Percentiles rank a stretch among this genome's conserved stretches.
These are phyloP conservation scores for Penicillium mononematosum DNA, from an alignment of 495 filamentous ascomycete genomes.

Conservation along the genomic window DNA sequence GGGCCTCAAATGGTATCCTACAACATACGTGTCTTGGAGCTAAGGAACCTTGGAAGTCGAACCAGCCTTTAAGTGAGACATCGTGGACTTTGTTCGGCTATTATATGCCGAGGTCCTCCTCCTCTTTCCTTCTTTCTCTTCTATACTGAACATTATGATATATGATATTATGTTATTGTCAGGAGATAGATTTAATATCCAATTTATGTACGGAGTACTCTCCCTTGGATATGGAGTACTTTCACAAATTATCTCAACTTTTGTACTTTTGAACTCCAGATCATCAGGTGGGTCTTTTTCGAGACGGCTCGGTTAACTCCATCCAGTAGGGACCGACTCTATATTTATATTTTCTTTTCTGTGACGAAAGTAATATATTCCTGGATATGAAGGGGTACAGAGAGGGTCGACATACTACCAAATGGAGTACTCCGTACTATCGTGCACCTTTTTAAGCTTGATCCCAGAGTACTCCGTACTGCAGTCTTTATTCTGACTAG, in stretches of 20 bases:
- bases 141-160: neutral
- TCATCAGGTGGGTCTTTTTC: slow-evolving; percentile 7
- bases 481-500: slow-evolving; percentile 1
- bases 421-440: too few relatives aligned
- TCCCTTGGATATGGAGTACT: neutral
- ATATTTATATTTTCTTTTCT: neutral
- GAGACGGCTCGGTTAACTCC: slow-evolving; percentile 5
- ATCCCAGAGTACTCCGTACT: neutral
- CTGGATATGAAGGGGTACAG: neutral
- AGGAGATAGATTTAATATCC: neutral
- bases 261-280: neutral
- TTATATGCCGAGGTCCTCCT: neutral
- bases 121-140: neutral
- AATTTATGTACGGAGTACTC: too few relatives aligned
- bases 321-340: slow-evolving; percentile 7
- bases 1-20: slow-evolving; percentile 6
- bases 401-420: neutral
- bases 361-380: neutral
- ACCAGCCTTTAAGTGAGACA: slow-evolving; percentile 10
- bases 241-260: neutral
- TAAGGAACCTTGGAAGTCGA: neutral
- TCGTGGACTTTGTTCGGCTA: neutral
- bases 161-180: neutral
- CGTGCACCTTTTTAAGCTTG: slow-evolving; percentile 3
- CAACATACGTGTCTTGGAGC: slow-evolving; percentile 3